A percentile compares a stretch with the other conserved stretches of the same genome.
Evolutionary conservation across 2,329 filamentous ascomycete species (phyloP).

Genomic region (Trichoderma arundinaceum): DNA sequence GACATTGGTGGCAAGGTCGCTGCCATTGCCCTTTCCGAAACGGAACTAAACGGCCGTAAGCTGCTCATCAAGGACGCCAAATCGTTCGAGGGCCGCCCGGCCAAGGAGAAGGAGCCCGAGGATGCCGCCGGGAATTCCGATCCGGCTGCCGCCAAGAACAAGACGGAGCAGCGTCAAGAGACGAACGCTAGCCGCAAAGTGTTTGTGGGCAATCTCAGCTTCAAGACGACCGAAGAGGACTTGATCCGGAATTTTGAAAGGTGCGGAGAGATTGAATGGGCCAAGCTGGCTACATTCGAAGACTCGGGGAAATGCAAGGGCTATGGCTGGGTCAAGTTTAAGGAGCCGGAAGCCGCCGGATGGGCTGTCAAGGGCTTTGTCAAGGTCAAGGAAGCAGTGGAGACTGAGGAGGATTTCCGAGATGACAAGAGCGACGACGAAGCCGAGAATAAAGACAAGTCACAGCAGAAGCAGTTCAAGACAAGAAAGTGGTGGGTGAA

Average conservation of each 20-base stretch:
- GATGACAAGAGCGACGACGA: slow-evolving; percentile 49
- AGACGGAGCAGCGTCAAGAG: slow-evolving; percentile 45
- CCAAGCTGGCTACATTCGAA: slow-evolving; percentile 93
- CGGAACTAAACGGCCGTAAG: slow-evolving; percentile 73
- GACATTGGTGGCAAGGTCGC: slow-evolving; percentile 71
- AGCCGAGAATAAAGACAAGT: slow-evolving; percentile 51
- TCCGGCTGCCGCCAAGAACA: slow-evolving; percentile 42
- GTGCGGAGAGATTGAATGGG: slow-evolving; percentile 81
- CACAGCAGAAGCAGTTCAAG: slow-evolving; percentile 59
- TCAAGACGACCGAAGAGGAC: slow-evolving; percentile 80
- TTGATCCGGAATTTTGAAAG: slow-evolving; percentile 80
- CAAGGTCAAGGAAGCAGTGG: slow-evolving; percentile 68
- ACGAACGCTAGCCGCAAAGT: slow-evolving; percentile 77
- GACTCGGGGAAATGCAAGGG: slow-evolving; percentile 98
- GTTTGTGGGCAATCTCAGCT: slow-evolving; percentile 90
- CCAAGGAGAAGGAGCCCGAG: slow-evolving; percentile 58
- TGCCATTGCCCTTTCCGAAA: slow-evolving; percentile 88
- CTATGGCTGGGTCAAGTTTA: slow-evolving; percentile 93
- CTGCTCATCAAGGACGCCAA: slow-evolving; percentile 93
- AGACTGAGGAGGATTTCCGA: slow-evolving; percentile 67
- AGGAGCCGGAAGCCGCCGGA: slow-evolving; percentile 74
- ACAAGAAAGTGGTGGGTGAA: slow-evolving; percentile 84
- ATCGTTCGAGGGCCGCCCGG: slow-evolving; percentile 87
- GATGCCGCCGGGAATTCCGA: slow-evolving; percentile 40
- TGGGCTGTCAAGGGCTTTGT: slow-evolving; percentile 77